Conservation (phyloP, 148 eudicot genomes). For the Camellia lanceoleosa region DNA sequence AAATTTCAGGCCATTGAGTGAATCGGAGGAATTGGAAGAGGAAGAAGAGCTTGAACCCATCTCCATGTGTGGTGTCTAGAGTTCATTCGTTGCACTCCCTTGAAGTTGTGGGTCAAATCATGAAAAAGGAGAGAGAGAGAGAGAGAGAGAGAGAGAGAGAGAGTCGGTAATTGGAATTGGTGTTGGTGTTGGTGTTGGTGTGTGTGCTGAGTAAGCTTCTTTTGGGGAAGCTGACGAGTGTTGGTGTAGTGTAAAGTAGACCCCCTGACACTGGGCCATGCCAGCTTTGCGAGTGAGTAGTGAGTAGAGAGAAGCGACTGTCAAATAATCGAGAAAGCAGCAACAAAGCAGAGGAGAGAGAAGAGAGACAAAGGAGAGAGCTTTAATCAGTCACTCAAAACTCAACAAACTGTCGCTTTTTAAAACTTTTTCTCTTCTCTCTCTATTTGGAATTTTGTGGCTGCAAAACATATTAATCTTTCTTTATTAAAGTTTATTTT, state of each 20-base stretch:
- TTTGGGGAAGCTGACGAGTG: slow-evolving; percentile 9
- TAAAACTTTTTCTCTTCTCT: background rate
- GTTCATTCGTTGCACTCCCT: slow-evolving; percentile 32
- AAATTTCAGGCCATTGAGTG: slow-evolving; percentile 60
- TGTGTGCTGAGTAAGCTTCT: background rate
- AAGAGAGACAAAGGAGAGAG: background rate
- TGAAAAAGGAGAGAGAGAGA: background rate
- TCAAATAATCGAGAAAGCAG: slow-evolving; percentile 10
- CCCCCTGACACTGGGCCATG: slow-evolving; percentile 52
- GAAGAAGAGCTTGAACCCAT: slow-evolving; percentile 53
- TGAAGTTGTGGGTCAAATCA: background rate
- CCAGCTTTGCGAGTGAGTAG: background rate
- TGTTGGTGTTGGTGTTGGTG: background rate
- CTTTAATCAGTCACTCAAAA: background rate
- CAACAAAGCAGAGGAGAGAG: slow-evolving; percentile 7
- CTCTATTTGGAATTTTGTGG: too few species aligned
- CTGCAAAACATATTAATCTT: too few species aligned
- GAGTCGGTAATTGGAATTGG: background rate
- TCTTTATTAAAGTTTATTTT: too few species aligned
- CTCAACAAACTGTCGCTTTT: background rate
- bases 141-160: background rate
- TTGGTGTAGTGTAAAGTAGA: slow-evolving; percentile 32
- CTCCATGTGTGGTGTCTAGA: slow-evolving; percentile 29
- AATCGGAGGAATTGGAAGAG: slow-evolving; percentile 40
- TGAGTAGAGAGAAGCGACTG: background rate